Base-by-base conservation (phyloP, 208 protist species). In the Kentomonas sorsogonicus region DNA sequence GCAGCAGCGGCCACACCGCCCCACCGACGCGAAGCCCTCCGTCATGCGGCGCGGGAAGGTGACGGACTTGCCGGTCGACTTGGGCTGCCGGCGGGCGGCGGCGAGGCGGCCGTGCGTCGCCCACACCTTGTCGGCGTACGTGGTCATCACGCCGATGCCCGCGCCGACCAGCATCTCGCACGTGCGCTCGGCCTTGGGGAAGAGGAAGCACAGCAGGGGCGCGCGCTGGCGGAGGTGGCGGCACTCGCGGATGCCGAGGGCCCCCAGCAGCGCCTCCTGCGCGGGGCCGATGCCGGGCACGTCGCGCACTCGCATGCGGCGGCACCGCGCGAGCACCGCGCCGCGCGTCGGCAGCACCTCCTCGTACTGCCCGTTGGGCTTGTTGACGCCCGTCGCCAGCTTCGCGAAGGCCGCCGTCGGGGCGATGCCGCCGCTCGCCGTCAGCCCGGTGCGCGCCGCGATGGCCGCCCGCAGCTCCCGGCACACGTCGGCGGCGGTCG, bases 361-460 rank as follows among this genome's bases (percentile, higher is more conserved):
- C 9, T 60, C 63, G 51, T 87, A 79, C 70, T 96, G 91, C 7
- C 91, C 94, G 46, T 97, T 88, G 0, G 94, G 94, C 59, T 97
- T 97, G 53, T 94, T 80, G 25, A 83, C 60, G 57, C 96, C 93
- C 23, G 76, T 79, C 5, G 73, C 81, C 1, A 96, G 73, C 67
- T 97, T 95, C 15, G 84, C 60, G 13, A 96, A 76, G 53, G 85
- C 71, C 3, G 77, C 63, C 3, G 88, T 93, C 29, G 81, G 72
- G 3, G 67, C 71, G 43, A 95, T 81, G 38, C 88, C 82, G 10
- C 67, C 86, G 55, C 77, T 89, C 53, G 72, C 74, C 6, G 91
- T 95, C 36, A 94, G 59, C 33, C 60, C 39, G 27, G 82, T 91
- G 25, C 53, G 54, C 15, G 38, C 47, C 29, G 79, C 57, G 7